Base-by-base conservation (phyloP, 208 protist species). In the Porcisia deanei region DNA sequence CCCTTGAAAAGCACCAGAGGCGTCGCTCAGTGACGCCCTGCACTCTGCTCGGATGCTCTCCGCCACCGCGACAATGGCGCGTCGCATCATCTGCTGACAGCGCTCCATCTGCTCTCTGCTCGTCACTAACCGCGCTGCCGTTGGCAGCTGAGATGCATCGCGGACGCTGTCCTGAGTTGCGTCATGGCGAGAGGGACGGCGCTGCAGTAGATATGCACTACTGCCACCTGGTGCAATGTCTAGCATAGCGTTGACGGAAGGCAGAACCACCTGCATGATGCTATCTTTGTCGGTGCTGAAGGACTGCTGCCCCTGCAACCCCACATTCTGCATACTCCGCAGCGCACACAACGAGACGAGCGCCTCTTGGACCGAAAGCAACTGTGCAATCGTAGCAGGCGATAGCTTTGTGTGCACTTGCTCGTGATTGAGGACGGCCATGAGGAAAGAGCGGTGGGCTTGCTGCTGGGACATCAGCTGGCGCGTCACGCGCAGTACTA, bases 241-340 rank as follows among this genome's bases (percentile, higher is more conserved):
- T n/a, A 64, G 34, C 78, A 82, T 78, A 8, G 67, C 68, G 9
- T 60, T 75, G 43, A 82, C 77, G 1, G 78, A 55, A 30, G 78
- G 78, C 18, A 82, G 39, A 9, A 75, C 60, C 16, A 65, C 67
- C 52, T 77, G 54, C 22, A 64, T 52, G 45, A 72, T 3, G 0
- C 45, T 49, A 43, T 67, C 43, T 37, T 57, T 34, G 30, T 53
- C 22, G 68, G 47, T 30, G 52, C 53, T 49, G 70, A 77, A 45
- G 25, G 22, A 14, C 30, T 63, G 20, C 3, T 61, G 77, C 9
- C 76, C 60, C 30, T 68, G 77, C 18, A 86, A 73, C 47, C 82
- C 85, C 12, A 93, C 88, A 75, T 96, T 96, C 73, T 96, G 92
- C 68, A 96, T 66, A 25, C 86, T 81, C 54, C 92, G 83, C 77